Conservation (phyloP, 176 grass and related monocot genomes). For the Triticum urartu region DNA sequence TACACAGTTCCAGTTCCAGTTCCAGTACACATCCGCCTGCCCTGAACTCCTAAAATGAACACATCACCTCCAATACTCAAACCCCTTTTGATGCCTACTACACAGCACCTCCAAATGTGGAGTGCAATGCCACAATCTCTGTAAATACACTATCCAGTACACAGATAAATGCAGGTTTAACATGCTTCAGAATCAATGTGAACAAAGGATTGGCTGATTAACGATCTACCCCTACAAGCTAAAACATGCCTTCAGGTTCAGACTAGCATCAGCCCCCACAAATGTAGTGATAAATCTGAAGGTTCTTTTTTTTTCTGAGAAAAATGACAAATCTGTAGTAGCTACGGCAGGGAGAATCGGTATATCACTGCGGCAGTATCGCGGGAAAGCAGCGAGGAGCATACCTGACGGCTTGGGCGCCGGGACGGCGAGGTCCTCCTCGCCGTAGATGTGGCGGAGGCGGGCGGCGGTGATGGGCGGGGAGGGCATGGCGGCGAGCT, state of each 20-base stretch:
- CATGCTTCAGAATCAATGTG: background rate
- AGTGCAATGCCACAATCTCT: background rate
- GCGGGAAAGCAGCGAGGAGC: background rate
- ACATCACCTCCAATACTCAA: background rate
- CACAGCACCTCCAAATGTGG: background rate
- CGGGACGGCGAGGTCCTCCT: slow-evolving; percentile 35
- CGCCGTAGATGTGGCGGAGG: slow-evolving; percentile 79
- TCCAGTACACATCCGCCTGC: background rate
- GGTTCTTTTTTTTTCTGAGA: too few species aligned
- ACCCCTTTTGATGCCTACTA: background rate
- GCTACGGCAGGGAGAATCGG: background rate
- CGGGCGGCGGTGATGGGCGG: slow-evolving; percentile 61
- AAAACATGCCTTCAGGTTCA: background rate
- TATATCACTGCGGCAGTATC: background rate
- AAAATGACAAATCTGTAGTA: background rate
- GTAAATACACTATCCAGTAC: background rate
- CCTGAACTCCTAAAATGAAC: background rate
- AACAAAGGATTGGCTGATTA: background rate
- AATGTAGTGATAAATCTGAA: background rate
- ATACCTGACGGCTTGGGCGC: slow-evolving; percentile 13
- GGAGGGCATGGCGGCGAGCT: slow-evolving; percentile 52
- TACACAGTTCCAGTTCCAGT: background rate
- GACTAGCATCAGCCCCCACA: background rate
- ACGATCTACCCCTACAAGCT: background rate
- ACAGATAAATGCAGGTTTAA: background rate